Percentiles rank a stretch among this genome's conserved stretches.
phyloP scores from a whole-genome alignment of 257 asterid genomes.

The Dorcoceras hygrometricum region DNA sequence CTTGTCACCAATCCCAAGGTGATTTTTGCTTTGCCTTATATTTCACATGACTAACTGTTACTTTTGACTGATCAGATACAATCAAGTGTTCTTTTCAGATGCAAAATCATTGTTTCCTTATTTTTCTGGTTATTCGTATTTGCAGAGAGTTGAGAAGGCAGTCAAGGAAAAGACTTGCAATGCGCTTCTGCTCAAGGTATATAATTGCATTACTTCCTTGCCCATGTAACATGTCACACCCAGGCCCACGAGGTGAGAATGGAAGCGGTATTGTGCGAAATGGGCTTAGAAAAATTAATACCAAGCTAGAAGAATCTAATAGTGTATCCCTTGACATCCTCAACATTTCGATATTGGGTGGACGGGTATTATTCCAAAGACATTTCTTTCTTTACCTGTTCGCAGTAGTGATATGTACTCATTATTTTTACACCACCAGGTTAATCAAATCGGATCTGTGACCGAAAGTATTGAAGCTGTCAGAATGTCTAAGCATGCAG shows the following conservation, averaged over 20 bases:
- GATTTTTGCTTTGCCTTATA: conserved; percentile 3
- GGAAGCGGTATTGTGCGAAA: too few relatives aligned
- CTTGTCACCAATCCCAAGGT: conserved; percentile 98
- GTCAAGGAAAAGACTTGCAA: conserved; percentile 86
- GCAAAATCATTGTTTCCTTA: conserved; percentile 8
- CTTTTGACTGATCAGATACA: not conserved
- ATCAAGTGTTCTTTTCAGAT: not conserved
- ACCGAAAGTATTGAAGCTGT: conserved; percentile 98
- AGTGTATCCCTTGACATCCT: too few relatives aligned
- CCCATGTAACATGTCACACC: too few relatives aligned
- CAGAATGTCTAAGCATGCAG: conserved; percentile 91
- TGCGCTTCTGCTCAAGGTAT: conserved; percentile 95
- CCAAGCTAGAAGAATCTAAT: too few relatives aligned
- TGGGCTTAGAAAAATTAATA: too few relatives aligned
- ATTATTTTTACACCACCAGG: conserved; percentile 36
- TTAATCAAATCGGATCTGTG: conserved; percentile 96
- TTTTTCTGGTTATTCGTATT: not conserved
- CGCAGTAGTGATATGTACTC: not conserved
- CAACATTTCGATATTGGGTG: too few relatives aligned
- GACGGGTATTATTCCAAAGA: too few relatives aligned
- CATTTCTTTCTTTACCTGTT: not conserved
- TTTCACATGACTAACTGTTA: not conserved
- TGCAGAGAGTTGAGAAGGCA: conserved; percentile 94
- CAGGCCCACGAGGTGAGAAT: too few relatives aligned
- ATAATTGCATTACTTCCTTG: too few relatives aligned